phyloP scores from a whole-genome alignment of 805 yeast genomes.

The Candida palmyrensis region DNA sequence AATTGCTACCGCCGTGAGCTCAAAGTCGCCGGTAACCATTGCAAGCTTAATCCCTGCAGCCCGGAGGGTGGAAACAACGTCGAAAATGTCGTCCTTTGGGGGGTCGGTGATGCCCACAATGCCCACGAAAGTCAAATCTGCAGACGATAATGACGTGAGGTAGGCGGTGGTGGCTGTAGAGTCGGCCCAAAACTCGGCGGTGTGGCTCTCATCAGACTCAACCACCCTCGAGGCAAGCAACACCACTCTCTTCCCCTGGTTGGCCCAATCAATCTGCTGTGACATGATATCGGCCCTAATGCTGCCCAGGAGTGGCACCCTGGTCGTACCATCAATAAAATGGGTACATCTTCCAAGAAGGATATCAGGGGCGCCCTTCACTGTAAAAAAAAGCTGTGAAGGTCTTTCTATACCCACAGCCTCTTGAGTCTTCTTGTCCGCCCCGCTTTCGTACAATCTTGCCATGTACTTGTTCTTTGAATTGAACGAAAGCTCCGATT shows the following conservation, averaged over 20 bases:
- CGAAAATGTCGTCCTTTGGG: conserved; percentile 30
- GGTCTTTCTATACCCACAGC: conserved; percentile 8
- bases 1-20: conserved; percentile 46
- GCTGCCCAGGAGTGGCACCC: conserved; percentile 12
- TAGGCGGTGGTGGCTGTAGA: conserved; percentile 1
- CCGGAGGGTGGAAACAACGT: conserved; percentile 26
- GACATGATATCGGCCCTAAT: conserved; percentile 14
- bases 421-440: conserved; percentile 2
- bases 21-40: conserved; percentile 52
- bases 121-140: conserved; percentile 27
- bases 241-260: conserved; percentile 31
- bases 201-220: conserved; percentile 7
- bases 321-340: conserved; percentile 13
- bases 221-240: conserved; percentile 20
- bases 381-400: conserved; percentile 16
- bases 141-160: conserved; percentile 1
- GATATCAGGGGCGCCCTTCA: conserved; percentile 47
- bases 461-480: conserved; percentile 44
- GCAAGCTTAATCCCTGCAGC: conserved; percentile 37
- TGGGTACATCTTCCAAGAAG: conserved; percentile 25
- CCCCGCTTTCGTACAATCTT: conserved; percentile 17
- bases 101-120: conserved; percentile 42
- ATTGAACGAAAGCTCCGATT: conserved; percentile 34
- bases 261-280: conserved; percentile 31
- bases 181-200: conserved; percentile 1